These are phyloP conservation scores for Chaetomium tenue DNA, from an alignment of 495 filamentous ascomycete species.

Conservation along the genomic window DNA sequence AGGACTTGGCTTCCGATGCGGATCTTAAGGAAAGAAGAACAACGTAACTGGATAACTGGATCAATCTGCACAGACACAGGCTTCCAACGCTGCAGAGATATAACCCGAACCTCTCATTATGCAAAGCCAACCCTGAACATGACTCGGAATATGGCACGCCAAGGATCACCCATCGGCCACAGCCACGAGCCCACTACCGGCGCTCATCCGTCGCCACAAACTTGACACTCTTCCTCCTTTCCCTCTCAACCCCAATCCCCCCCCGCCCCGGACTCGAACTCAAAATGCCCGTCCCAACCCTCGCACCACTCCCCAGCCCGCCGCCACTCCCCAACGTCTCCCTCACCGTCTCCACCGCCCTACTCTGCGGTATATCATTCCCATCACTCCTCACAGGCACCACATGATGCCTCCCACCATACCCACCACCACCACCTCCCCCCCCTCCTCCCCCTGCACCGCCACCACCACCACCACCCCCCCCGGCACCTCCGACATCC, in stretches of 20 bases:
- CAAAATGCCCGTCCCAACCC: slow-evolving; percentile 34
- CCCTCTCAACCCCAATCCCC: slow-evolving; percentile 35
- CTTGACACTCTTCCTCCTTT: slow-evolving; percentile 58
- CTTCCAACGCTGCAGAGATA: not conserved
- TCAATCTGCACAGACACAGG: too few species aligned
- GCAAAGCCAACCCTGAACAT: not conserved
- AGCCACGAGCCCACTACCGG: not conserved
- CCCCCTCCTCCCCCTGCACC: too few species aligned
- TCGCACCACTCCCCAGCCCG: slow-evolving; percentile 3
- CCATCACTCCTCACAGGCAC: slow-evolving; percentile 32
- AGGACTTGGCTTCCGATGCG: too few species aligned
- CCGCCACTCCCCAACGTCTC: slow-evolving; percentile 37
- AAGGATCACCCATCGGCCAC: not conserved
- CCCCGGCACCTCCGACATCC: slow-evolving; percentile 29
- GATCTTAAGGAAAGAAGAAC: too few species aligned
- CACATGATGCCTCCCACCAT: slow-evolving; percentile 14
- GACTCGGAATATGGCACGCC: not conserved
- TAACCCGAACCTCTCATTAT: not conserved
- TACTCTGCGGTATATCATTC: slow-evolving; percentile 50
- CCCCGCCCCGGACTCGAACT: slow-evolving; percentile 47
- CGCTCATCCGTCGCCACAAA: slow-evolving; percentile 39
- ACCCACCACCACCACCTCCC: not conserved
- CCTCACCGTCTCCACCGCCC: slow-evolving; percentile 53
- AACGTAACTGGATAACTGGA: too few species aligned
- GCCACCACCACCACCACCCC: slow-evolving; percentile 19